phyloP scores from a whole-genome alignment of 805 yeast genomes.

The Cyberlindnera euphorbiae region DNA sequence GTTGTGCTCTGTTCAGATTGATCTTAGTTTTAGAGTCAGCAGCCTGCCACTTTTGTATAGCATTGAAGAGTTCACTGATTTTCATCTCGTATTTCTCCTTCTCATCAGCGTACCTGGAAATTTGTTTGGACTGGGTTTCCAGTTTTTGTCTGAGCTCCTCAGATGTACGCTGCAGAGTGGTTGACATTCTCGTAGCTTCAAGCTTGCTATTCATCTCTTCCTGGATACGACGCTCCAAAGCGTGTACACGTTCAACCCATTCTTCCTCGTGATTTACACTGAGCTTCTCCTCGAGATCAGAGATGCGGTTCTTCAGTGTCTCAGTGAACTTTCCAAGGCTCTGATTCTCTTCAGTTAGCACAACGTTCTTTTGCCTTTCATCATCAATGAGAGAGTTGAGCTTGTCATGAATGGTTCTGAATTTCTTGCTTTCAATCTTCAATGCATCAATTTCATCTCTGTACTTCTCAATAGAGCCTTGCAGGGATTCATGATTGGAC shows the following conservation, averaged over 20 bases:
- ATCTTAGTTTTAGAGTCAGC: conserved; percentile 42
- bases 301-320: conserved; percentile 43
- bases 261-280: conserved; percentile 47
- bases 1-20: conserved; percentile 41
- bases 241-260: conserved; percentile 55
- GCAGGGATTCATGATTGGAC: conserved; percentile 16
- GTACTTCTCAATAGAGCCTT: conserved; percentile 23
- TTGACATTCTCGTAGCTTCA: conserved; percentile 47
- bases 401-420: conserved; percentile 21
- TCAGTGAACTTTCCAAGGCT: conserved; percentile 51
- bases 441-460: conserved; percentile 27
- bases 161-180: conserved; percentile 46
- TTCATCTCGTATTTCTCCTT: conserved; percentile 50
- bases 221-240: conserved; percentile 47
- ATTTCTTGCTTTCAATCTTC: conserved; percentile 27
- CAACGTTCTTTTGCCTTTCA: conserved; percentile 49
- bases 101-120: conserved; percentile 53
- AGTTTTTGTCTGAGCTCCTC: conserved; percentile 49
- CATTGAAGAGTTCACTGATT: conserved; percentile 40
- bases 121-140: conserved; percentile 45
- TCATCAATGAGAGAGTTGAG: conserved; percentile 28
- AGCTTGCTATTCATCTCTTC: conserved; percentile 42
- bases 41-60: conserved; percentile 38
- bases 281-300: conserved; percentile 43
- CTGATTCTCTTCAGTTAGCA: conserved; percentile 62